Evolutionary conservation across 495 filamentous ascomycete genomes (phyloP).

Genomic region (Daldinia vernicosa): DNA sequence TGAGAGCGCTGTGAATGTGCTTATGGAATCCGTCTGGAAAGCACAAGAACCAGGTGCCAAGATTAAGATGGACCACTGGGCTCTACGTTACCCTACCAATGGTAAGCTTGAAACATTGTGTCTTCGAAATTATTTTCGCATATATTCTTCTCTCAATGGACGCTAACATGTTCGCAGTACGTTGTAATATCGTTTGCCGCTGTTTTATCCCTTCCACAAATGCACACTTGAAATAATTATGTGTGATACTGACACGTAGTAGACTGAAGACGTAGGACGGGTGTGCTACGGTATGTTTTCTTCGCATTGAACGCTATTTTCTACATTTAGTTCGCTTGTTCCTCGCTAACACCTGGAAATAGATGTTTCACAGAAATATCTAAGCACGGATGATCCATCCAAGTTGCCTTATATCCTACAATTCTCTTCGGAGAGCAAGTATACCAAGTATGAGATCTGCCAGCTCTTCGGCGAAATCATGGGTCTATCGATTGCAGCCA

Average conservation of each 20-base stretch:
- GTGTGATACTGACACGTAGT: slow-evolving; percentile 13
- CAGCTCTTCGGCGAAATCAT: slow-evolving; percentile 81
- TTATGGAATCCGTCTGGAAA: slow-evolving; percentile 78
- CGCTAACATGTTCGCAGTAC: slow-evolving; percentile 29
- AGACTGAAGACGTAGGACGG: slow-evolving; percentile 85
- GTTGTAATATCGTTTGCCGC: neutral
- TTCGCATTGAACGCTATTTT: neutral
- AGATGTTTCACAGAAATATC: slow-evolving; percentile 74
- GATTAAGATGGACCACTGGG: slow-evolving; percentile 90
- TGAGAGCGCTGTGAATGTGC: slow-evolving; percentile 85
- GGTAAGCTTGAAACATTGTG: slow-evolving; percentile 19
- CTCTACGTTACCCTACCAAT: slow-evolving; percentile 82
- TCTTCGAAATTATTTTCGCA: neutral
- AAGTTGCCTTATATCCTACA: slow-evolving; percentile 77
- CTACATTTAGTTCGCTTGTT: neutral
- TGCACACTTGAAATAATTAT: neutral
- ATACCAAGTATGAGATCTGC: slow-evolving; percentile 93
- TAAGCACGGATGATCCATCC: slow-evolving; percentile 53
- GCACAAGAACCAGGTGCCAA: slow-evolving; percentile 65
- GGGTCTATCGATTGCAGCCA: slow-evolving; percentile 74
- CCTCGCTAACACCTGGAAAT: neutral
- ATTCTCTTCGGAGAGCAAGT: slow-evolving; percentile 85
- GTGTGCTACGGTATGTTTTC: slow-evolving; percentile 65
- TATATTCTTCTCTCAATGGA: neutral
- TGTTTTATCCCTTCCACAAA: neutral